phyloP scores from a whole-genome alignment of 208 protist species.

The Crithidia mellificae region DNA sequence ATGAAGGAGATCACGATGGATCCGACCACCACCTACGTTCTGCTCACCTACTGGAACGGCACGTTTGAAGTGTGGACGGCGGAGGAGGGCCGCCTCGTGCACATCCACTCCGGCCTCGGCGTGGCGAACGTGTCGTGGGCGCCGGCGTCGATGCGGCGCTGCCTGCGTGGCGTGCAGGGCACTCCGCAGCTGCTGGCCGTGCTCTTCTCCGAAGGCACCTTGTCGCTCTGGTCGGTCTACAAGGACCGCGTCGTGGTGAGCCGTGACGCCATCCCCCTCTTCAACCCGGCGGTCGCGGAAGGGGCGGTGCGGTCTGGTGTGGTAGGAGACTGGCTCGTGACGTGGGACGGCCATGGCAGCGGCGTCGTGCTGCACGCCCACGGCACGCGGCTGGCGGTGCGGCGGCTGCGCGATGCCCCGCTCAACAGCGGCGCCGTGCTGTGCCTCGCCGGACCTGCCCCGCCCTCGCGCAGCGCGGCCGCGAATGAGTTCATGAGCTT shows the following conservation, averaged over 20 bases:
- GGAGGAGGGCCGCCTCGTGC: constrained; percentile 60
- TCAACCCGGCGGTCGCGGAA: constrained; percentile 34
- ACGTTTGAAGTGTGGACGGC: constrained; percentile 87
- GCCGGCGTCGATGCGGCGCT: constrained; percentile 54
- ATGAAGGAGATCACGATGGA: constrained; percentile 75
- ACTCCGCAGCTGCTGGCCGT: constrained; percentile 71
- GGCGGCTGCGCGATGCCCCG: constrained; percentile 38
- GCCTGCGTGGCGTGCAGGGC: constrained; percentile 61
- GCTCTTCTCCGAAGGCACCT: constrained; percentile 67
- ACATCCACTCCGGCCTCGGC: constrained; percentile 69
- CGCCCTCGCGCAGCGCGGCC: constrained; percentile 6
- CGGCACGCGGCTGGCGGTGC: constrained; percentile 31
- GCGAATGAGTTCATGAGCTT: constrained; percentile 27
- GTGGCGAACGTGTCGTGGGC: constrained; percentile 80
- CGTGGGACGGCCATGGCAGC: constrained; percentile 52
- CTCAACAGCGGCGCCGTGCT: constrained; percentile 29
- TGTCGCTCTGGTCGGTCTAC: constrained; percentile 82
- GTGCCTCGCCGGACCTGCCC: constrained; percentile 24
- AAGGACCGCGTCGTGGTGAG: constrained; percentile 73
- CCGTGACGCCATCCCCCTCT: constrained; percentile 55
- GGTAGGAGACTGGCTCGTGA: constrained; percentile 40
- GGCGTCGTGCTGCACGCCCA: constrained; percentile 38
- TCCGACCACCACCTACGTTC: constrained; percentile 51
- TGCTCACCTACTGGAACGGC: constrained; percentile 72
- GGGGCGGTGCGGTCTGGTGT: constrained; percentile 42